These are phyloP conservation scores for Escovopsis sp. DNA, from an alignment of 2,329 filamentous ascomycete species.

Conservation along the genomic window DNA sequence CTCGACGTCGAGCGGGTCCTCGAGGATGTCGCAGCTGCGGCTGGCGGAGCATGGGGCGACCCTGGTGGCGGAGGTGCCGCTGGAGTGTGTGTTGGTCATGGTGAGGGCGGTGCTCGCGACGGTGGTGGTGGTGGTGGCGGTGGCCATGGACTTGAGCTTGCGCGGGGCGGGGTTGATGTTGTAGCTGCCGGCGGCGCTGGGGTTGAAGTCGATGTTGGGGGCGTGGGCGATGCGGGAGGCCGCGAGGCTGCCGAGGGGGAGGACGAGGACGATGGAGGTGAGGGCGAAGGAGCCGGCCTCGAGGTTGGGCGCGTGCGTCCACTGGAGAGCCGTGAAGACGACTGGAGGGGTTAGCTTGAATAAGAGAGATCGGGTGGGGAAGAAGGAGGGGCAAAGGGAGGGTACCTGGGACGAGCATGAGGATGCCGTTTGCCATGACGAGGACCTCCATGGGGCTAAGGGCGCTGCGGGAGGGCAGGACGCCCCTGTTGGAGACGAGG, in stretches of 20 bases:
- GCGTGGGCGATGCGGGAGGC: conserved; percentile 29
- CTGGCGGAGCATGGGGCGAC: background rate
- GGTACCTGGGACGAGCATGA: conserved; percentile 42
- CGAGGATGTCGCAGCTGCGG: conserved; percentile 5
- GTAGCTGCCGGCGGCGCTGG: conserved; percentile 4
- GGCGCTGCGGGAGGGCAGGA: conserved; percentile 27
- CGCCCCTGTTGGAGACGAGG: conserved; percentile 29
- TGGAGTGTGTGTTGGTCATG: conserved; percentile 6
- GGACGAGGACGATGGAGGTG: conserved; percentile 34
- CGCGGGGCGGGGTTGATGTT: conserved; percentile 3
- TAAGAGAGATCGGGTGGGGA: background rate
- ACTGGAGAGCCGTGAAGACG: conserved; percentile 35
- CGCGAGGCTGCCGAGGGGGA: conserved; percentile 37
- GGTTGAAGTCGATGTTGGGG: conserved; percentile 6
- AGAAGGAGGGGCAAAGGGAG: background rate
- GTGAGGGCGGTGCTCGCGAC: conserved; percentile 1
- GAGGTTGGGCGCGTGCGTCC: conserved; percentile 26
- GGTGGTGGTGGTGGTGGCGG: conserved; percentile 8
- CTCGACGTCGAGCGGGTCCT: conserved; percentile 18
- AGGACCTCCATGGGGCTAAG: conserved; percentile 39
- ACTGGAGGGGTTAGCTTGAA: conserved; percentile 18
- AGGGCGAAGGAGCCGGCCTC: conserved; percentile 34
- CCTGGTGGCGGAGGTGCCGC: too few relatives aligned
- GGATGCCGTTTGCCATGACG: conserved; percentile 38
- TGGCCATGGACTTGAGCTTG: conserved; percentile 10